Conservation (phyloP, 768 basidiomycete species). For the Trametes maxima region DNA sequence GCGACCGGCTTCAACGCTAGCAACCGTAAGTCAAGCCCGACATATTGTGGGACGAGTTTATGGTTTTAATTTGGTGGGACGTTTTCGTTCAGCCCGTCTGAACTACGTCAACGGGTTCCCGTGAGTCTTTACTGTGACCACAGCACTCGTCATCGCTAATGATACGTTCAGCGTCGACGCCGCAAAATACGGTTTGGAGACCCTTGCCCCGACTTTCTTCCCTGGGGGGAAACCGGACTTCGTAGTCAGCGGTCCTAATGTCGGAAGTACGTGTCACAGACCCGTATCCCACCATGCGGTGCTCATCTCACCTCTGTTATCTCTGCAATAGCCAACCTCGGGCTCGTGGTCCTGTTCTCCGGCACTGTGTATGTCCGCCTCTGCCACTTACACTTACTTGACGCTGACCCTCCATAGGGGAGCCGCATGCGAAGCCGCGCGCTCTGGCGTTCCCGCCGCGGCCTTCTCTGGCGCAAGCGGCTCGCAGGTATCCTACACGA, state of each 20-base stretch:
- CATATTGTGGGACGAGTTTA: neutral
- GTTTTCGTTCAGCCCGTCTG: constrained; percentile 26
- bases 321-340: constrained; percentile 22
- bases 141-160: neutral
- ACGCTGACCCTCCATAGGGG: constrained; percentile 38
- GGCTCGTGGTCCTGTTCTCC: constrained; percentile 26
- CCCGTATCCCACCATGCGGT: neutral
- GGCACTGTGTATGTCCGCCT: constrained; percentile 33
- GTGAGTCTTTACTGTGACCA: constrained; percentile 17
- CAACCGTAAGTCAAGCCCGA: constrained; percentile 28
- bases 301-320: neutral
- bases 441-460: constrained; percentile 51
- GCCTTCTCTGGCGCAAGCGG: constrained; percentile 50
- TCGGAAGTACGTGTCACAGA: constrained; percentile 21
- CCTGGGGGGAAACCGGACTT: constrained; percentile 41
- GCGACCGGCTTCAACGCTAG: constrained; percentile 33
- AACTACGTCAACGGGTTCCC: constrained; percentile 42
- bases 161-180: constrained; percentile 29
- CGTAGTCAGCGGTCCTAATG: constrained; percentile 49
- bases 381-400: neutral
- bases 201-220: constrained; percentile 46
- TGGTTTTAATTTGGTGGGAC: neutral
- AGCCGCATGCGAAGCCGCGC: constrained; percentile 51
- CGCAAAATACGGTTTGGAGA: constrained; percentile 45
- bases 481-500: constrained; percentile 52